Conservation (phyloP, 78 protist genomes). For the Dictyostelium brefeldianum region DNA sequence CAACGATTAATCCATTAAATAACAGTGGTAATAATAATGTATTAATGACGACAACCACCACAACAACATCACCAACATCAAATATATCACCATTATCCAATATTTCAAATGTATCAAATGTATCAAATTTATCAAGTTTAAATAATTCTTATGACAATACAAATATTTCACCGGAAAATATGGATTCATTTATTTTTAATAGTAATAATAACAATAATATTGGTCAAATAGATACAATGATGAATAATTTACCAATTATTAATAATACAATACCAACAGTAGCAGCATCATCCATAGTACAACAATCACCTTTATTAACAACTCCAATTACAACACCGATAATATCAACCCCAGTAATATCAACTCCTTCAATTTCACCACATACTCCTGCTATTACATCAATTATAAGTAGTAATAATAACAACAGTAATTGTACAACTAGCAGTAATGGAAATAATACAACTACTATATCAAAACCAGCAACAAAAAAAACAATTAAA, state of each 20-base stretch:
- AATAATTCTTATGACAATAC: not conserved
- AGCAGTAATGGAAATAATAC: not conserved
- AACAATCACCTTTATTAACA: not conserved
- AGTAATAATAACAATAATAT: not conserved
- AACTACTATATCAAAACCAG: not conserved
- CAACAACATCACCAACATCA: not conserved
- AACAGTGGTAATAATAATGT: not conserved
- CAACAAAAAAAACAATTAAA: slow-evolving; percentile 43
- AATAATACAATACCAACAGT: not conserved
- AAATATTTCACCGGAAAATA: slow-evolving; percentile 16
- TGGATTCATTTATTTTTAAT: not conserved
- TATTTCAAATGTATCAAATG: not conserved
- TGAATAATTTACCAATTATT: not conserved
- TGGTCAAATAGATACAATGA: not conserved
- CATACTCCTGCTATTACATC: not conserved
- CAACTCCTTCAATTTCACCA: not conserved
- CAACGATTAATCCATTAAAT: not conserved
- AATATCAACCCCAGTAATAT: not conserved
- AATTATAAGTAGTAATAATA: not conserved
- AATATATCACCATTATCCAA: not conserved
- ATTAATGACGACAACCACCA: not conserved
- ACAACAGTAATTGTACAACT: not conserved
- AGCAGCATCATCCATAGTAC: no score
- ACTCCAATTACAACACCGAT: not conserved
- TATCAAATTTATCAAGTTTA: slow-evolving; percentile 12